Conservation (phyloP, 345 rosid genomes). For the Erodium maritimum region DNA sequence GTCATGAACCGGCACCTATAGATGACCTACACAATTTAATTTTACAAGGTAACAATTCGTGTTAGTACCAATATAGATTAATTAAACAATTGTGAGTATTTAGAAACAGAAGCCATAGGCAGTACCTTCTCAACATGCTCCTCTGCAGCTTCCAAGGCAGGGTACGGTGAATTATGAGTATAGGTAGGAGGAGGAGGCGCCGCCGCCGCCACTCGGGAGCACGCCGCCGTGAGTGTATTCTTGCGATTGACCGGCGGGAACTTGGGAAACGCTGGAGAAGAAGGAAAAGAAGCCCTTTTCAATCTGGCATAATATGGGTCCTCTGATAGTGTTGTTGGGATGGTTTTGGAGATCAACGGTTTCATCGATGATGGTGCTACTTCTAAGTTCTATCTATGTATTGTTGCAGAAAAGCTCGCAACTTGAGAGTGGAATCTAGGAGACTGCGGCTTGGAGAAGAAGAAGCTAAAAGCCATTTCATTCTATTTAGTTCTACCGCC, state of each 20-base stretch:
- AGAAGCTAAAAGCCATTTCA: too few species aligned
- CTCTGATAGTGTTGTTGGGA: not conserved
- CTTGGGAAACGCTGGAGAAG: not conserved
- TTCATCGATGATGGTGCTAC: too few species aligned
- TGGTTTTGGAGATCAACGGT: too few species aligned
- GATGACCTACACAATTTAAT: constrained; percentile 26
- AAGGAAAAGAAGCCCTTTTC: not conserved
- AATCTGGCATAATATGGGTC: too few species aligned
- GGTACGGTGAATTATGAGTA: not conserved
- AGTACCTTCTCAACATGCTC: not conserved
- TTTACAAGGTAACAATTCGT: not conserved
- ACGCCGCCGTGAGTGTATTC: not conserved
- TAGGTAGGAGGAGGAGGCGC: too few species aligned
- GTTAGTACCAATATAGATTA: too few species aligned
- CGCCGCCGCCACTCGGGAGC: not conserved
- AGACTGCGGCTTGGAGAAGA: too few species aligned
- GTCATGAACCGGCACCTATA: constrained; percentile 68
- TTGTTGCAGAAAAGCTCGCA: too few species aligned
- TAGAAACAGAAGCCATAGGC: not conserved
- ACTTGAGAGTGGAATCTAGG: too few species aligned
- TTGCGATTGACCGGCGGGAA: too few species aligned
- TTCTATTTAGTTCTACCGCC: too few species aligned
- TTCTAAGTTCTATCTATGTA: too few species aligned
- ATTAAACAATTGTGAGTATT: not conserved
- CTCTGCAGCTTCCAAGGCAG: not conserved